A percentile compares a stretch with the other conserved stretches of the same genome.
Conservation (phyloP, 2,329 filamentous ascomycete genomes). For the Chlorencoelia australis region DNA sequence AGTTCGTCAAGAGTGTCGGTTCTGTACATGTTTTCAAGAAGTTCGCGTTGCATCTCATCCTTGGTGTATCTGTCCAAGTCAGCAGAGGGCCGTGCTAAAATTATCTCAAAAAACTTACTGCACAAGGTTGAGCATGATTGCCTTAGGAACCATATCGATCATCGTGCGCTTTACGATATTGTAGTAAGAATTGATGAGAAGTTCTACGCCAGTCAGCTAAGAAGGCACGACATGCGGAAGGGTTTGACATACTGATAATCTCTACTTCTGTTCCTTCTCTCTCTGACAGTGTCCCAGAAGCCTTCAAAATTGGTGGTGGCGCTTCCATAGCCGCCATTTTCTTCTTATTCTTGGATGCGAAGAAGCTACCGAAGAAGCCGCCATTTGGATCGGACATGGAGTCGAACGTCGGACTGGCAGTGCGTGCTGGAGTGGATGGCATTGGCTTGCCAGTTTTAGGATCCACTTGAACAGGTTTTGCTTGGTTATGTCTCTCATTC, state of each 20-base stretch:
- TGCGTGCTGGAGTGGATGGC: constrained; percentile 58
- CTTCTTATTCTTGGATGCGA: constrained; percentile 99
- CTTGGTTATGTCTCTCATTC: constrained; percentile 75
- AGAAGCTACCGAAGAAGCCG: constrained; percentile 98
- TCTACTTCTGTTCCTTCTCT: constrained; percentile 94
- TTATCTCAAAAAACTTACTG: constrained; percentile 52
- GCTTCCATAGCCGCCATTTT: constrained; percentile 99
- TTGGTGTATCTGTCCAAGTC: constrained; percentile 63
- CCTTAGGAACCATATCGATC: constrained; percentile 99
- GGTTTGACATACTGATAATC: constrained; percentile 71
- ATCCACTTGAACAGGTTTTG: constrained; percentile 88
- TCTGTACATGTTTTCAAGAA: constrained; percentile 96
- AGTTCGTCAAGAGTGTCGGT: constrained; percentile 83
- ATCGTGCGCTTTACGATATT: constrained; percentile 97
- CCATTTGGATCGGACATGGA: constrained; percentile 39
- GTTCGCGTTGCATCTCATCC: constrained; percentile 95
- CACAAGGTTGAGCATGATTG: constrained; percentile 95
- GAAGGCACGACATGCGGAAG: neutral
- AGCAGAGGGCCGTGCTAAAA: constrained; percentile 3
- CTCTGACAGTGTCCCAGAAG: constrained; percentile 85
- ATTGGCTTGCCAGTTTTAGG: constrained; percentile 97
- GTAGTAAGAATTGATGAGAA: constrained; percentile 93
- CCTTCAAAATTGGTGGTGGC: constrained; percentile 85
- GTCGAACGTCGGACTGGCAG: constrained; percentile 62
- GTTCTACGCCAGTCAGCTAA: constrained; percentile 45